Base-by-base conservation (phyloP, 1,139 yeast species). In the Scheffersomyces quercinus region DNA sequence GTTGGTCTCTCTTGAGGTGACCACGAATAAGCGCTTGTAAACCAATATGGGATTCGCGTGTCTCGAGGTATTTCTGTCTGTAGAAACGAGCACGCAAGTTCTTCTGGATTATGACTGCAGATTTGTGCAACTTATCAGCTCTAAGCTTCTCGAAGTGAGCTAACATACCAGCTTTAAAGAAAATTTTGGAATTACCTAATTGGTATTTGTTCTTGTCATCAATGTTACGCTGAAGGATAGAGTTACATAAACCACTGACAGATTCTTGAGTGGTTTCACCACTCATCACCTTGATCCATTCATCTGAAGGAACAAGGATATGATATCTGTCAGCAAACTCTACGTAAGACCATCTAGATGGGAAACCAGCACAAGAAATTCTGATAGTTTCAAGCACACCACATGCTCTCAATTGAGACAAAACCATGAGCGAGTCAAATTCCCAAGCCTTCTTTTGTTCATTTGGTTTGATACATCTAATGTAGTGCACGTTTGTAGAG, bases 291-390 rank as follows among this genome's bases (percentile, higher is more conserved):
- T 75, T 73, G 35, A 81, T 77, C 85, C 96, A 87, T 50, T 81
- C 78, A 26, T 73, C 70, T 0, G 96, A 85, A 36, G 83, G 82
- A 38, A 88, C 81, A 48, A 93, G 77, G 56, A 91, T 81, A 60
- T 88, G 95, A 64, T 90, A 93, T 57, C 97, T 81, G 51, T 84
- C 82, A 35, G 93, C 96, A 72, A 93, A 93, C 61, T 93, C 99
- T 43, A 85, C 91, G 62, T 89, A 93, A 1, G 96, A 81, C 95
- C 97, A 90, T 61, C 98, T 79, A 0, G 97, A 86, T 29, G 99
- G 99, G 77, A 90, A 93, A 32, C 99, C 99, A 40, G 97, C 98
- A 69, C 97, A 91, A 8, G 98, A 91, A 42, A 93, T 93, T 57
- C 96, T 77, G 60, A 93, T 93, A 1, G 99, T 93, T 67, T 95